These are phyloP conservation scores for Tulasnella sp. DNA, from an alignment of 768 basidiomycete species.

Conservation along the genomic window DNA sequence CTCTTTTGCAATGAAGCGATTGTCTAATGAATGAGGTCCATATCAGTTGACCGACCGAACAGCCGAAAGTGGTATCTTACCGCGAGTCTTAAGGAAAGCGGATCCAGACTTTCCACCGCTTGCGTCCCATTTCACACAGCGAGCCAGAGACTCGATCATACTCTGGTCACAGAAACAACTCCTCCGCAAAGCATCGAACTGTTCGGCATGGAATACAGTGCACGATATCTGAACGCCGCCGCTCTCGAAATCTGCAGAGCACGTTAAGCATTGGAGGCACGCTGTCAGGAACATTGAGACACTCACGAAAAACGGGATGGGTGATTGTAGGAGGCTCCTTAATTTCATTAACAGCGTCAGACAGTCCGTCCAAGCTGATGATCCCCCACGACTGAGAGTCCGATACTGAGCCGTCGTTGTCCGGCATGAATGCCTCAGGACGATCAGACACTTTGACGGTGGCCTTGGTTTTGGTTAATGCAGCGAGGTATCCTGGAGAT, in stretches of 20 bases:
- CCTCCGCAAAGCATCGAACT: slow-evolving; percentile 86
- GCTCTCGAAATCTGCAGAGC: slow-evolving; percentile 69
- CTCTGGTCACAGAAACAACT: slow-evolving; percentile 91
- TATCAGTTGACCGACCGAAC: background rate
- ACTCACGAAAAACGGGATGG: slow-evolving; percentile 14
- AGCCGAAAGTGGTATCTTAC: slow-evolving; percentile 31
- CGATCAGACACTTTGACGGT: slow-evolving; percentile 47
- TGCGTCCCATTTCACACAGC: slow-evolving; percentile 94
- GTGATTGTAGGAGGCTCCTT: slow-evolving; percentile 16
- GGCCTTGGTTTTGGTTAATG: slow-evolving; percentile 62
- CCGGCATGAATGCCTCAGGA: slow-evolving; percentile 85
- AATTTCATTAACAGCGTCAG: slow-evolving; percentile 21
- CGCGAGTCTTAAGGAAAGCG: slow-evolving; percentile 90
- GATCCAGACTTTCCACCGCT: slow-evolving; percentile 95
- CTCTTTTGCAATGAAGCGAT: slow-evolving; percentile 98
- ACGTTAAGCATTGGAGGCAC: background rate
- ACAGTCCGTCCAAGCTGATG: slow-evolving; percentile 58
- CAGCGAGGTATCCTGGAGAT: slow-evolving; percentile 71
- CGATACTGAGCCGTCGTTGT: slow-evolving; percentile 48
- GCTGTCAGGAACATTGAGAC: background rate
- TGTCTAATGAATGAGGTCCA: slow-evolving; percentile 42
- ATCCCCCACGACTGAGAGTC: slow-evolving; percentile 89
- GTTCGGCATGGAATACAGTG: slow-evolving; percentile 89
- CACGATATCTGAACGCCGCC: slow-evolving; percentile 89
- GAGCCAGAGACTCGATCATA: slow-evolving; percentile 84